Percentiles rank a stretch among this genome's conserved stretches.
Conservation (phyloP, 1,284 basidiomycete species). For the Phellinidium pouzarii region DNA sequence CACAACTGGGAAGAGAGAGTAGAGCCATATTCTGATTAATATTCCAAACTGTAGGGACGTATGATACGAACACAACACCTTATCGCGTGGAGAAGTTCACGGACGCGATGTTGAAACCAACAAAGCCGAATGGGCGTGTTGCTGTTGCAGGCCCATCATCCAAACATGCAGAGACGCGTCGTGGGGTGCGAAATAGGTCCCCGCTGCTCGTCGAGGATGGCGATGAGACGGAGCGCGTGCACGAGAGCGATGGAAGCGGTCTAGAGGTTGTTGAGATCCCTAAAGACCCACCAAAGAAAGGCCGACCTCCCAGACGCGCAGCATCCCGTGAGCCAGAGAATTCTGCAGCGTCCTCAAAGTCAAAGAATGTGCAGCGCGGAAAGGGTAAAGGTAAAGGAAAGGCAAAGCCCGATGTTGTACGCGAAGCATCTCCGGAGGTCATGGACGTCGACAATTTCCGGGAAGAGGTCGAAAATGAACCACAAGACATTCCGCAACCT, state of each 20-base stretch:
- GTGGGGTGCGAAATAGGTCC: constrained; percentile 23
- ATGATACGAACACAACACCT: constrained; percentile 11
- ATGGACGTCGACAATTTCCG: constrained; percentile 11
- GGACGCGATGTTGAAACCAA: constrained; percentile 1
- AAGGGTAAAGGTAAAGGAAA: constrained; percentile 29
- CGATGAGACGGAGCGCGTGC: constrained; percentile 1
- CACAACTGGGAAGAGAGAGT: too few relatives aligned
- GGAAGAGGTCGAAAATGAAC: constrained; percentile 13
- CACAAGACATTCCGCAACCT: constrained; percentile 1
- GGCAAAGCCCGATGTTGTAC: constrained; percentile 16
- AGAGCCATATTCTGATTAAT: not conserved
- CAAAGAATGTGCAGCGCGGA: constrained; percentile 19
- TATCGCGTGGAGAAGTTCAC: constrained; percentile 11
- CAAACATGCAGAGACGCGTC: constrained; percentile 16
- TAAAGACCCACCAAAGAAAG: not conserved
- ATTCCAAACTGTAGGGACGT: not conserved
- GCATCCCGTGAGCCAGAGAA: constrained; percentile 14
- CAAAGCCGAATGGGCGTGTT: constrained; percentile 12
- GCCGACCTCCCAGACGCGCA: constrained; percentile 7
- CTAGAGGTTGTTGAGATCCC: constrained; percentile 16
- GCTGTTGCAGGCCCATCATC: constrained; percentile 21
- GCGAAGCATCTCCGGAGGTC: constrained; percentile 9
- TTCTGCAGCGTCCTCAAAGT: constrained; percentile 10
- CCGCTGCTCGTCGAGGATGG: constrained; percentile 11
- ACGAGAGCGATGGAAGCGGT: constrained; percentile 19